These are phyloP conservation scores for Collybia sp. DNA, from an alignment of 768 basidiomycete genomes.

Conservation along the genomic window DNA sequence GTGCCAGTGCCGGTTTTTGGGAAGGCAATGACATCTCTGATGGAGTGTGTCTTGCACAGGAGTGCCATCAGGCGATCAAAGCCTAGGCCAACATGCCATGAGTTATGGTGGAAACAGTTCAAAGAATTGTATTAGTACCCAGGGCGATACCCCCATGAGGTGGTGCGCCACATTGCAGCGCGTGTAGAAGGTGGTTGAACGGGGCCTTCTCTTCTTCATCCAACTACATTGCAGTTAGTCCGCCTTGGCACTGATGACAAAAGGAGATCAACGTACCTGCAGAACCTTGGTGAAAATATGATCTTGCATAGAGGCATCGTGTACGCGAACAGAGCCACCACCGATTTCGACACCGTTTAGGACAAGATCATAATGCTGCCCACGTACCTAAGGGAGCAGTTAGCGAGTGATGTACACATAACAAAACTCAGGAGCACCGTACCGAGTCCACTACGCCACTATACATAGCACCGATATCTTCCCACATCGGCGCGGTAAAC, in stretches of 20 bases:
- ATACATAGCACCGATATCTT: constrained; percentile 79
- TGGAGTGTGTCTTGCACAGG: constrained; percentile 80
- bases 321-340: constrained; percentile 89
- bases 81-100: constrained; percentile 40
- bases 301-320: constrained; percentile 85
- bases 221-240: constrained; percentile 42
- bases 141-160: constrained; percentile 95
- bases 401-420: neutral
- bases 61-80: constrained; percentile 93
- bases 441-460: constrained; percentile 60
- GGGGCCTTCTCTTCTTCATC: constrained; percentile 64
- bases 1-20: constrained; percentile 84
- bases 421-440: constrained; percentile 11
- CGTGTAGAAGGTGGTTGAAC: constrained; percentile 84
- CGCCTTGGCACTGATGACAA: neutral
- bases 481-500: constrained; percentile 92
- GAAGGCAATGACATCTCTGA: constrained; percentile 95
- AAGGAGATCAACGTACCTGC: constrained; percentile 41
- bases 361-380: constrained; percentile 96
- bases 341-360: constrained; percentile 93
- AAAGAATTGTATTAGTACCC: constrained; percentile 41
- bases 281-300: constrained; percentile 73
- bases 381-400: constrained; percentile 62
- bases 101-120: constrained; percentile 7
- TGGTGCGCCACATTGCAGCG: constrained; percentile 85